Evolutionary conservation across 2,329 filamentous ascomycete species (phyloP), one percentile per base, ranked within the genome.

Genomic region (Pyrenophora teres): DNA sequence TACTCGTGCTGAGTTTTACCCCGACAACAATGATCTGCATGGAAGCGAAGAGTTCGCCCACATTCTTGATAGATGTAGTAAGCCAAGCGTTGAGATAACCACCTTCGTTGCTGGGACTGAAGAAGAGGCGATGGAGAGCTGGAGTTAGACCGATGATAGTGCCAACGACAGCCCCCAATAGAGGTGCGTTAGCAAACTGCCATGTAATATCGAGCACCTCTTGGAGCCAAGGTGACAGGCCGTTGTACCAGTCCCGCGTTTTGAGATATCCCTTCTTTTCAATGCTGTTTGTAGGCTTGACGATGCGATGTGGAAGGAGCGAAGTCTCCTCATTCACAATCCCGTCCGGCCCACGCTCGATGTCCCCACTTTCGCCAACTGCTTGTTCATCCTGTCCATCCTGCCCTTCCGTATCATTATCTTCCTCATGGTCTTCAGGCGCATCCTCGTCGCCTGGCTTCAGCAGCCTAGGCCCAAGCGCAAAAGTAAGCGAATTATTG

Each of bases 81-180:
- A 89, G 72, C 86, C 85, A 89, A 1, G 85, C 85, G 16, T 82
- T 85, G 60, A 88, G 81, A 49, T 86, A 82, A 1, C 87, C 85
- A 5, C 86, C 86, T 4, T 86, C 73, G 6, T 81, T 68, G 7
- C 78, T 78, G 10, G 78, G 71, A 43, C 73, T 78, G 74, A 89
- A 89, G 70, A 89, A 88, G 2, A 82, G 79, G 3, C 70, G 71
- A 59, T 88, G 85, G 0, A 89, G 74, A 0, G 78, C 62, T 0
- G 85, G 85, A 0, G 81, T 77, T 2, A 89, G 74, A 1, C 86
- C 86, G 23, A 89, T 77, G 13, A 86, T 62, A 2, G 78, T 79
- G 4, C 86, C 86, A 2, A 83, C 66, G 2, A 83, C 60, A 0
- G 85, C 84, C 3, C 86, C 86, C 3, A 87, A 66, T 2, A 88